Base-by-base conservation (phyloP, 768 basidiomycete genomes). In the Boletus insuetus region DNA sequence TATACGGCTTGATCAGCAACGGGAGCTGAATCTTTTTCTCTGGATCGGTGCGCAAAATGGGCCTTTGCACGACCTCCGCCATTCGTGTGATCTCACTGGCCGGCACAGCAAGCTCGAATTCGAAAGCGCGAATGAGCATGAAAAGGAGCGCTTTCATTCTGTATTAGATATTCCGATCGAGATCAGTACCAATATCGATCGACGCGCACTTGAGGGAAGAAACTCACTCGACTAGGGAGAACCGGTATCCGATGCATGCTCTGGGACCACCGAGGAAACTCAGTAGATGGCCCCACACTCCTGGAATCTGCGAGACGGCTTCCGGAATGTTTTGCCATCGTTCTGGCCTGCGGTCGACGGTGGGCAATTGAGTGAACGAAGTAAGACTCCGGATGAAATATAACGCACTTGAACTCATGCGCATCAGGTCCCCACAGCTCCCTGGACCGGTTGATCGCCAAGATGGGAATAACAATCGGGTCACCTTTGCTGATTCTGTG, bases 241-340 rank as follows among this genome's bases (percentile, higher is more conserved):
- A 87, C 11, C 82, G 78, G 64, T 82, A 88, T 1, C 85, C 85
- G 38, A 88, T 87, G 59, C 86, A 89, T 8, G 84, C 77, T 31
- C 79, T 76, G 17, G 83, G 81, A 2, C 87, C 87, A 24, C 82
- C 83, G 3, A 85, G 63, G 76, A 89, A 89, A 0, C 81, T 77
- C 35, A 87, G 63, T 49, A 82, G 65, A 60, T 85, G 78, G 6
- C 80, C 75, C 79, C 80, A 86, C 0, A 87, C 76, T 2, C 85
- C 83, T 14, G 86, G 87, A 29, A 87, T 73, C 0, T 65, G 53
- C 1, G 64, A 62, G 2, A 73, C 77, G 0, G 71, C 73, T 12
- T 79, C 75, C 0, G 85, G 83, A 14, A 75, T 46, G 5, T 72
- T 64, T 38, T 75, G 64, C 87, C 86, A 89, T 4, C 87, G 75